Evolutionary conservation across 2,329 filamentous ascomycete genomes (phyloP), one percentile per base, ranked within the genome.

Genomic region (Drechslerella coelobrocha): DNA sequence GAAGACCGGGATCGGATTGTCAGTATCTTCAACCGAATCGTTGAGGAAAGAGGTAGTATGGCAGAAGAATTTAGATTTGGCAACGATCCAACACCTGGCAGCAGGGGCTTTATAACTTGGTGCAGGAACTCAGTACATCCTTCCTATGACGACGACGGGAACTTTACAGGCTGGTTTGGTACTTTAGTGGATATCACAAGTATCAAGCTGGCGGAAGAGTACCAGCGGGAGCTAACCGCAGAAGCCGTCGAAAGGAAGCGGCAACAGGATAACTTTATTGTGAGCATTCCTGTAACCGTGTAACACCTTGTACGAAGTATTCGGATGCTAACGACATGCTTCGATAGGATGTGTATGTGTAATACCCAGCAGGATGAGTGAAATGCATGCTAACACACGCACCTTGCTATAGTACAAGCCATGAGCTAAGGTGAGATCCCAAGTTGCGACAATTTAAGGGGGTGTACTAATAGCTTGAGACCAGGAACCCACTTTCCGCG

Each of bases 251-350:
- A 86, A 75, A 82, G 83, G 27, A 85, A 84, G 75, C 80, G 87
- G 3, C 88, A 90, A 76, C 90, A 93, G 76, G 89, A 92, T 75
- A 89, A 89, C 73, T 92, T 92, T 75, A 90, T 92, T 75, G 89
- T 91, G 77, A 90, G 91, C 81, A 85, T 14, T 8, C n/a, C n/a
- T 8, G 2, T 29, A 29, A n/a, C 2, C 19, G 0, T 21, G 2
- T 2, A 61, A 23, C 2, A 5, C 14, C 19, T n/a, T n/a, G n/a
- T n/a, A n/a, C n/a, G n/a, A n/a, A n/a, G n/a, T n/a, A n/a, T 21
- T 1, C 3, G 9, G 21, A 1, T 21, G 17, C 41, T 56, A 37
- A 34, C 59, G 21, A 39, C 29, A 6, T 9, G 6, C 34, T 21
- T 8, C 21, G 23, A 53, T 9, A 61, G 65, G 65, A 69, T 43